These are phyloP conservation scores for Podila minutissima DNA, from an alignment of 192 early-diverging fungal species.

Conservation along the genomic window DNA sequence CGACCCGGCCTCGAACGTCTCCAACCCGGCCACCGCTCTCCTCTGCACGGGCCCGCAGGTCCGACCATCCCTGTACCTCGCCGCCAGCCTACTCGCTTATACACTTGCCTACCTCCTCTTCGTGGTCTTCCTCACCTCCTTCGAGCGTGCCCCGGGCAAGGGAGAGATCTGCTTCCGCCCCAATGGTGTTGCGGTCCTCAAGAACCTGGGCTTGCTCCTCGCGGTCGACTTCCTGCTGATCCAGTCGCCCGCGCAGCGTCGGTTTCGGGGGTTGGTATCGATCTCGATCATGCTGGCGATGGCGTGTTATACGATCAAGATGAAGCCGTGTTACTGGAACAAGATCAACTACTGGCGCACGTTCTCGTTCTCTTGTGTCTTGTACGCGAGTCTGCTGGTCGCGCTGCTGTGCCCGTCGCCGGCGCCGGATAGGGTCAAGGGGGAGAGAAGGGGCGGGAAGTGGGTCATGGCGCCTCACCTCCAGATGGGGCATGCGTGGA, in stretches of 20 bases:
- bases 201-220: slow-evolving; percentile 75
- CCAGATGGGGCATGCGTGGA: slow-evolving; percentile 30
- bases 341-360: slow-evolving; percentile 80
- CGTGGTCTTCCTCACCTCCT: slow-evolving; percentile 76
- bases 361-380: slow-evolving; percentile 70
- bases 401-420: slow-evolving; percentile 68
- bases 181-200: slow-evolving; percentile 77
- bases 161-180: slow-evolving; percentile 80
- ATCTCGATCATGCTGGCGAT: slow-evolving; percentile 73
- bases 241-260: slow-evolving; percentile 61
- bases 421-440: slow-evolving; percentile 45
- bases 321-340: slow-evolving; percentile 77
- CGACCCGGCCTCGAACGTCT: slow-evolving; percentile 23
- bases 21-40: slow-evolving; percentile 6
- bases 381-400: slow-evolving; percentile 75
- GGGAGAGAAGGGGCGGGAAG: slow-evolving; percentile 45
- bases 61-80: slow-evolving; percentile 66
- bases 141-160: slow-evolving; percentile 71
- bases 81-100: slow-evolving; percentile 67
- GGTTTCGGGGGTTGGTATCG: slow-evolving; percentile 74
- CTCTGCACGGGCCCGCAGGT: slow-evolving; percentile 54
- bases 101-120: slow-evolving; percentile 70
- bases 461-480: slow-evolving; percentile 42
- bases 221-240: slow-evolving; percentile 75
- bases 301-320: slow-evolving; percentile 79